A percentile compares a stretch with the other conserved stretches of the same genome.
Conservation (phyloP, 2,329 filamentous ascomycete species). For the Lachnellula subtilissima region DNA sequence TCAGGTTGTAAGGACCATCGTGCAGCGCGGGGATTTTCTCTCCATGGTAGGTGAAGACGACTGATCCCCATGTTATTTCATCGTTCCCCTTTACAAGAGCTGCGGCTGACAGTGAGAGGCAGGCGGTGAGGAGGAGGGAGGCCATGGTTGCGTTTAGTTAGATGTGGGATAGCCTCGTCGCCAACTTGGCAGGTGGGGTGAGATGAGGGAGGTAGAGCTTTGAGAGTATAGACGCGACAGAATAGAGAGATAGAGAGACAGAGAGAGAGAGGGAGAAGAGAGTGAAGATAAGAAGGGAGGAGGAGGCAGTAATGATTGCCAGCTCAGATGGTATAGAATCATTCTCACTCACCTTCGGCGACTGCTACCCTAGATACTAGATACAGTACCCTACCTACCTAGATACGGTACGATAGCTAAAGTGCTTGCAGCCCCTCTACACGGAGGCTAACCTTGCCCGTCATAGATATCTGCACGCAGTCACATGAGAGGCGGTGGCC, state of each 20-base stretch:
- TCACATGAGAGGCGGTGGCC: neutral
- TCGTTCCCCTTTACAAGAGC: slow-evolving; percentile 1
- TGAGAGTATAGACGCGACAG: neutral
- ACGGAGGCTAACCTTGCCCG: neutral
- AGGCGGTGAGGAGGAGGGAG: slow-evolving; percentile 7
- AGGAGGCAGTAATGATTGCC: neutral
- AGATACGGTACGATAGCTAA: neutral
- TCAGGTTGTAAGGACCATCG: slow-evolving; percentile 36
- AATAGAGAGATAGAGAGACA: neutral
- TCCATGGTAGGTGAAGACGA: slow-evolving; percentile 39
- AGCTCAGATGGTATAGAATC: neutral
- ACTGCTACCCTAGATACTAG: neutral
- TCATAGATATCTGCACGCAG: slow-evolving; percentile 2
- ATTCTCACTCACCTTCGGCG: neutral
- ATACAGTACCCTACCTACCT: neutral
- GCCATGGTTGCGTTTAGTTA: neutral
- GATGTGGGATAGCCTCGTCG: neutral
- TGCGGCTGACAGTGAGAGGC: slow-evolving; percentile 12
- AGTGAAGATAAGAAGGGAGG: neutral
- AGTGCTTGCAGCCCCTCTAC: neutral
- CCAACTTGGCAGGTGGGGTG: neutral
- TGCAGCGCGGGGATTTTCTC: slow-evolving; percentile 45
- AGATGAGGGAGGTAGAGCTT: neutral
- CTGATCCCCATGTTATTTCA: slow-evolving; percentile 26
- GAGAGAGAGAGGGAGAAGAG: neutral